Evolutionary conservation across 2,329 filamentous ascomycete genomes (phyloP).

Genomic region (Lachnellula subtilissima): DNA sequence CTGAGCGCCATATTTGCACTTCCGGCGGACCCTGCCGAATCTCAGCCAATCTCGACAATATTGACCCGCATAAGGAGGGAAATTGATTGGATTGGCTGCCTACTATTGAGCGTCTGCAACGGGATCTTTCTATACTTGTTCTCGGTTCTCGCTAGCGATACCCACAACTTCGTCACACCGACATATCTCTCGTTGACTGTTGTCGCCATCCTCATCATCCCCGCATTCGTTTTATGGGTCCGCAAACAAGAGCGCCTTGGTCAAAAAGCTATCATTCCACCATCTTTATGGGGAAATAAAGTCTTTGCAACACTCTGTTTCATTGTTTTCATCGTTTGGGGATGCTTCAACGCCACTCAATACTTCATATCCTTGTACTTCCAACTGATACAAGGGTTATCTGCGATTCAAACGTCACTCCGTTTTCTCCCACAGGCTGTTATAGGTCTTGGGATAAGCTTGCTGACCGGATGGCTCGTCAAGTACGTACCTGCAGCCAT

Average conservation of each 20-base stretch:
- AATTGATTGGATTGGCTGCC: constrained; percentile 50
- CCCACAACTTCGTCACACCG: constrained; percentile 12
- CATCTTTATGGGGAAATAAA: constrained; percentile 31
- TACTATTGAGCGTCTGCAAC: constrained; percentile 41
- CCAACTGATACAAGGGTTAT: constrained; percentile 18
- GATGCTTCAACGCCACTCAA: constrained; percentile 27
- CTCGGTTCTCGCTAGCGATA: constrained; percentile 15
- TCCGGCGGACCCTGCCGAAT: constrained; percentile 7
- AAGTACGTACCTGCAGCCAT: constrained; percentile 41
- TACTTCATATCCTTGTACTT: constrained; percentile 28
- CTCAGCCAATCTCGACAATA: constrained; percentile 8
- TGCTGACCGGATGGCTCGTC: constrained; percentile 42
- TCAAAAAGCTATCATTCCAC: constrained; percentile 32
- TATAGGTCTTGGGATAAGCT: constrained; percentile 36
- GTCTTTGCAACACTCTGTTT: constrained; percentile 32
- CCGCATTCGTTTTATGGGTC: constrained; percentile 26
- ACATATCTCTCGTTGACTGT: constrained; percentile 29
- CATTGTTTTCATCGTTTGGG: constrained; percentile 32
- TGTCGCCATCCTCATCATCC: constrained; percentile 27
- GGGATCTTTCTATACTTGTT: constrained; percentile 46
- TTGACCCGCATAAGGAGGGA: constrained; percentile 28
- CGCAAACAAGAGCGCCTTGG: constrained; percentile 24
- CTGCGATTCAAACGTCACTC: constrained; percentile 27
- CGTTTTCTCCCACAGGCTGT: constrained; percentile 39
- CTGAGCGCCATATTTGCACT: constrained; percentile 17